Evolutionary conservation across 164 flowering plant genomes (phyloP), one percentile per base, ranked within the genome.

Genomic region (Aristolochia contorta): DNA sequence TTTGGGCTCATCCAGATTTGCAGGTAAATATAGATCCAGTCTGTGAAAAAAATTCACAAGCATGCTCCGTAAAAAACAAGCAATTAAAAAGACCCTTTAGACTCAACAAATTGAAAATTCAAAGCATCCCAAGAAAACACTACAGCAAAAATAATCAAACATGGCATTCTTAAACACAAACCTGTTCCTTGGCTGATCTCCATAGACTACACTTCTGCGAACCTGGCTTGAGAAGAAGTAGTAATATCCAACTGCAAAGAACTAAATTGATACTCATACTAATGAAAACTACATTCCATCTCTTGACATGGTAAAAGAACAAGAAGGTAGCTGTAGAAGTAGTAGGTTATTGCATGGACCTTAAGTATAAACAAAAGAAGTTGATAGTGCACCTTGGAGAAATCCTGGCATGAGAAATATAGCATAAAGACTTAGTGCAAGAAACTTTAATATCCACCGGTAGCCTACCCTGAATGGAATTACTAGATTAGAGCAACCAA

Each of bases 371-470:
- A 22, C 12, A 22, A 16, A 18, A 16, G 54, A 10, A 23, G 16
- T 43, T 23, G 57, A 58, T 15, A 56, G 7, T 67, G 41, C 57
- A 85, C 98, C 97, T 87, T 82, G 95, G 62, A 94, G 68, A 75
- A 94, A 90, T 16, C 99, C 99, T 47, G 99, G 99, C 85, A 88
- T 75, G 49, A 94, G 87, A 54, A 94, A 79, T 71, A 91, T 54
- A 30, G 99, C 85, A 73, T 94, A 94, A 66, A 73, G 83, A 59
- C 71, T 78, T 73, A 94, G 87, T 20, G 95, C 96, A 57, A 87
- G 74, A 72, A 88, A 78, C 72, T 75, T 76, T 32, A 63, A 73
- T 47, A 94, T 82, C 99, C 96, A 94, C 69, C 86, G 75, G 73
- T 84, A 94, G 66, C 97, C 99, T 82, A 86, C 77, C 87, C 97